phyloP scores from a whole-genome alignment of 306 rosid species.

The Cicer pinnatifidum region DNA sequence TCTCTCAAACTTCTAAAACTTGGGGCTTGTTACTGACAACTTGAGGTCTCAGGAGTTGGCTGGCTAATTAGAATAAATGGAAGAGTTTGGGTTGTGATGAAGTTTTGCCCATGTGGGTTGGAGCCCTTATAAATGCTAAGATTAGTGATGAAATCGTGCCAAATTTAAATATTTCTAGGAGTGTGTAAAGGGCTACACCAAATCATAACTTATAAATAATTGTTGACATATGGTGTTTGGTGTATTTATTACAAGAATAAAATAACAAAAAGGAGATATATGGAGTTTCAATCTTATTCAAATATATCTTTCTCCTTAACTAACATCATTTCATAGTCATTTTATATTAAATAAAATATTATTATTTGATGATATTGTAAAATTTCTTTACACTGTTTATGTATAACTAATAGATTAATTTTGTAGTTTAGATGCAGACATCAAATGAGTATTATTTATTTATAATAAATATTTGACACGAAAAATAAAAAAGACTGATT shows the following conservation, averaged over 20 bases:
- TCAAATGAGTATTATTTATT: too few relatives aligned
- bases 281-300: not conserved
- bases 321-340: too few relatives aligned
- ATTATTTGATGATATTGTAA: rapidly evolving
- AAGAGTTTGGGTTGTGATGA: constrained; percentile 51
- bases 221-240: too few relatives aligned
- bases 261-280: too few relatives aligned
- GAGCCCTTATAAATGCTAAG: constrained; percentile 62
- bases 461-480: not conserved
- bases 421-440: too few relatives aligned
- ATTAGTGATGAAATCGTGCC: constrained; percentile 74
- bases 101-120: constrained; percentile 73
- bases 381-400: too few relatives aligned
- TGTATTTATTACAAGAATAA: too few relatives aligned
- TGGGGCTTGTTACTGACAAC: constrained; percentile 54
- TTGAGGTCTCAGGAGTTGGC: constrained; percentile 50
- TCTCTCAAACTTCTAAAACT: constrained; percentile 39
- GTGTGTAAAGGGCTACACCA: constrained; percentile 25
- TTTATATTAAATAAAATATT: too few relatives aligned
- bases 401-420: too few relatives aligned
- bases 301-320: not conserved
- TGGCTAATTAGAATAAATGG: constrained; percentile 51
- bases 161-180: constrained; percentile 27
- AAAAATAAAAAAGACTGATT: not conserved
- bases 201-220: constrained; percentile 31